Base-by-base conservation (phyloP, 805 yeast genomes). In the Yamadazyma kitorensis region DNA sequence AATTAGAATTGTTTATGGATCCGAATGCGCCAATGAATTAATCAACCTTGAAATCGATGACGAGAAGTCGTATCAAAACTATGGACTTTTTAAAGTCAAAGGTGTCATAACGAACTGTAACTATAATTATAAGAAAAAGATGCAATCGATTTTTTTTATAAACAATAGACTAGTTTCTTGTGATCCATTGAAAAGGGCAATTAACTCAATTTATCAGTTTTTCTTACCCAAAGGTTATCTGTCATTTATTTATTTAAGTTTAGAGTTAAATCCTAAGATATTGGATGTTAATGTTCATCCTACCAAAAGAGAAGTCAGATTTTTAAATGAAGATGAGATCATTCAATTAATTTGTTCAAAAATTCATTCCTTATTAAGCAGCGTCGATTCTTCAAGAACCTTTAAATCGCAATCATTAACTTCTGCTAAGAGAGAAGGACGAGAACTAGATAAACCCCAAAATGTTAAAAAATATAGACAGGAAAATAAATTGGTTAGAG, bases 241-340 rank as follows among this genome's bases (percentile, higher is more conserved):
- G 44, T 82, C 95, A 0, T 93, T 93, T 52, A 70, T 86, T 1
- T 93, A 88, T 56, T 39, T 93, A 33, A 70, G 85, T 30, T 54
- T 93, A n/a, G 63, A 64, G 13, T 76, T 93, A 2, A 64, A 70
- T 15, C 85, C 96, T 1, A 61, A 59, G 21, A 80, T 81, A 40
- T 70, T 93, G 6, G 98, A 93, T 55, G 98, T 93, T 11, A 93
- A 93, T 53, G 81, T 93, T 10, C 98, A 93, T 52, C 98, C 98
- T 0, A 91, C 98, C 0, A 93, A 93, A 48, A 72, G 91, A 39
- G 97, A 91, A 49, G 97, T 93, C 2, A 57, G 94, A 27, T 88
- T 93, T 52, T 61, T 93, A 22, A 59, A 78, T 54, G 97, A 93
- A 48, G 93, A 83, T 28, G 97, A 89, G 51, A 87, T 93, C 14